Percentiles rank a stretch among this genome's conserved stretches.
Conservation (phyloP, 495 filamentous ascomycete genomes). For the Tuber magnatum region DNA sequence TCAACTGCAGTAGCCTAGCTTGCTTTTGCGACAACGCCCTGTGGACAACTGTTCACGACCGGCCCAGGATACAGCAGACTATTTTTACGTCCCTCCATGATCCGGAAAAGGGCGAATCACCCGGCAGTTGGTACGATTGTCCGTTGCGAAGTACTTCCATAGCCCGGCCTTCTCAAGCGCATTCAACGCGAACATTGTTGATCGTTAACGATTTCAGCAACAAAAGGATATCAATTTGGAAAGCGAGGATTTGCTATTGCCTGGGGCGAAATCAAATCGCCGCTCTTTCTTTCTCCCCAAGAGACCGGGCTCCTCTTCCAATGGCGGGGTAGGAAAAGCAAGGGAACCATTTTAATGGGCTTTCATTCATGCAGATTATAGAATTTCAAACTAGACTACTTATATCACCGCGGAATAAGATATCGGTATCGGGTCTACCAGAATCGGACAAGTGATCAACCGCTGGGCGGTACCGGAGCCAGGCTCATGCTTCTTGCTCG, state of each 20-base stretch:
- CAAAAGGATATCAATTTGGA: neutral
- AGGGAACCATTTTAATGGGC: neutral
- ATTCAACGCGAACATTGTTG: neutral
- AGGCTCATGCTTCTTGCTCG: neutral
- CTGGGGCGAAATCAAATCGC: neutral
- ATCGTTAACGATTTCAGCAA: neutral
- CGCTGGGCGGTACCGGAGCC: neutral
- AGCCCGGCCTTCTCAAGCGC: neutral
- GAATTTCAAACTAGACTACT: neutral
- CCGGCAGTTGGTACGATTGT: neutral
- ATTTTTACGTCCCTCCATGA: neutral
- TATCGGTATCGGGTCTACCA: slow-evolving; percentile 1
- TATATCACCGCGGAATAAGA: neutral
- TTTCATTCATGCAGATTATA: neutral
- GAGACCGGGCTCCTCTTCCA: neutral
- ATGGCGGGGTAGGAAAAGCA: neutral
- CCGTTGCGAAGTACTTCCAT: neutral
- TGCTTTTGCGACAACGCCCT: neutral
- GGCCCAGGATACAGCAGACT: neutral
- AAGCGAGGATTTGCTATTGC: neutral
- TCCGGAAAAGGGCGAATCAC: neutral
- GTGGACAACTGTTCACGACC: neutral
- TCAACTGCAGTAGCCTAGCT: neutral
- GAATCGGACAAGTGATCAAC: neutral
- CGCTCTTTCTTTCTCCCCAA: neutral